phyloP scores from a whole-genome alignment of 2,329 filamentous ascomycete genomes.

The Sporothrix dimorphospora region DNA sequence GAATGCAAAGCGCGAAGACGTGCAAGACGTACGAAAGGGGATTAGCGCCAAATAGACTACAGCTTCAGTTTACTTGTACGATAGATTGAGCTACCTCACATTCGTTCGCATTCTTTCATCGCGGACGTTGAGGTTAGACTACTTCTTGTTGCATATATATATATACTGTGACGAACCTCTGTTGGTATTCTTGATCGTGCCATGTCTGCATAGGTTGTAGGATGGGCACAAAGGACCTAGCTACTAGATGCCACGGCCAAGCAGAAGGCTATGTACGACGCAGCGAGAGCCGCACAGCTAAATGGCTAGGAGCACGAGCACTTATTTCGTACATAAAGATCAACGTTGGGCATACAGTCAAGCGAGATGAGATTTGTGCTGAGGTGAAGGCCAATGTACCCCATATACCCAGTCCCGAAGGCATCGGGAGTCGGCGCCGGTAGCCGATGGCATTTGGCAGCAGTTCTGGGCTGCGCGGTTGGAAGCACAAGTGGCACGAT shows the following conservation, averaged over 20 bases:
- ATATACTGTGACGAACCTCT: no score
- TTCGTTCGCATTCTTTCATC: not conserved
- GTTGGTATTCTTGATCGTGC: no score
- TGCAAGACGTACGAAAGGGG: not conserved
- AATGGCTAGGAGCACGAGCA: no score
- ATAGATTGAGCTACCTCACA: not conserved
- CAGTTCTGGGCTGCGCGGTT: not conserved
- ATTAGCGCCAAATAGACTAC: not conserved
- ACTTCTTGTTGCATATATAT: not conserved
- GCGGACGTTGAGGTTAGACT: not conserved
- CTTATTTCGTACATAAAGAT: no score
- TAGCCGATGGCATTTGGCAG: slow-evolving; percentile 4
- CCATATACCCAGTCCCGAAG: not conserved
- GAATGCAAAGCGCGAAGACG: no score
- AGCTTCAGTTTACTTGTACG: not conserved
- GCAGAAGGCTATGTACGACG: no score
- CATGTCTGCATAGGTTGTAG: no score
- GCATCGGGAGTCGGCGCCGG: not conserved
- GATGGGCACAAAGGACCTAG: no score
- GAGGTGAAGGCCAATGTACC: not conserved
- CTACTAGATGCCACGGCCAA: no score
- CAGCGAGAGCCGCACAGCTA: no score
- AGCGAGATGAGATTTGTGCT: no score
- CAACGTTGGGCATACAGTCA: no score
- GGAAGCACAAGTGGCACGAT: not conserved